A percentile compares a stretch with the other conserved stretches of the same genome.
Conservation (phyloP, 176 grass and related monocot genomes). For the Triticum dicoccoides region DNA sequence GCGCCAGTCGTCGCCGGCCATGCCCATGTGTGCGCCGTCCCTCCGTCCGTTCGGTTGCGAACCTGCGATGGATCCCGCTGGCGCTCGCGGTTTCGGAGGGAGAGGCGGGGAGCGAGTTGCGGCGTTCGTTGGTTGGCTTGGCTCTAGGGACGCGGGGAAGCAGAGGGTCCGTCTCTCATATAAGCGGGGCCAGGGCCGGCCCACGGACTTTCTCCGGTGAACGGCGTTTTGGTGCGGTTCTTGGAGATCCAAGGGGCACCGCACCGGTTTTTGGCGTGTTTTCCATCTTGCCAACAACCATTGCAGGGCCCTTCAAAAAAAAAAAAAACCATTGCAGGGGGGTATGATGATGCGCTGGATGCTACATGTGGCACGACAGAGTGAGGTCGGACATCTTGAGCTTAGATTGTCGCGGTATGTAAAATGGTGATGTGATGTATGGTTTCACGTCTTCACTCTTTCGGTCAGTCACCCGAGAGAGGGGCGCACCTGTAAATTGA, state of each 20-base stretch:
- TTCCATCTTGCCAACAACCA: background rate
- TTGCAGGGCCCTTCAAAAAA: no score
- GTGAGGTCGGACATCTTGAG: no score
- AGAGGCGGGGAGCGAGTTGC: no score
- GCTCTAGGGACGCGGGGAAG: constrained; percentile 21
- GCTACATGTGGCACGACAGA: no score
- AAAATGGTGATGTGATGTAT: no score
- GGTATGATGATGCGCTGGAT: no score
- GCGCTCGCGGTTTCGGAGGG: background rate
- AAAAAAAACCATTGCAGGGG: no score
- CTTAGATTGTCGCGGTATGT: no score
- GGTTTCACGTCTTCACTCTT: no score
- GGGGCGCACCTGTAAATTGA: no score
- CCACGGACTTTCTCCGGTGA: background rate
- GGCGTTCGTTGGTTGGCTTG: background rate
- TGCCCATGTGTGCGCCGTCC: constrained; percentile 10
- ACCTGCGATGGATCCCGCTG: background rate
- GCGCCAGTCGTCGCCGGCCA: constrained; percentile 39
- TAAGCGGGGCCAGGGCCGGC: background rate
- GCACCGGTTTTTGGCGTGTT: background rate
- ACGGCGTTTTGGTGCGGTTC: background rate
- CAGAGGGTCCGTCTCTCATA: background rate
- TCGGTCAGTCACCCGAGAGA: no score
- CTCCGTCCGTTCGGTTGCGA: background rate
- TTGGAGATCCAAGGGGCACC: background rate